A percentile compares a stretch with the other conserved stretches of the same genome.
phyloP scores from a whole-genome alignment of 495 filamentous ascomycete genomes.

The Aspergillus biplanus region DNA sequence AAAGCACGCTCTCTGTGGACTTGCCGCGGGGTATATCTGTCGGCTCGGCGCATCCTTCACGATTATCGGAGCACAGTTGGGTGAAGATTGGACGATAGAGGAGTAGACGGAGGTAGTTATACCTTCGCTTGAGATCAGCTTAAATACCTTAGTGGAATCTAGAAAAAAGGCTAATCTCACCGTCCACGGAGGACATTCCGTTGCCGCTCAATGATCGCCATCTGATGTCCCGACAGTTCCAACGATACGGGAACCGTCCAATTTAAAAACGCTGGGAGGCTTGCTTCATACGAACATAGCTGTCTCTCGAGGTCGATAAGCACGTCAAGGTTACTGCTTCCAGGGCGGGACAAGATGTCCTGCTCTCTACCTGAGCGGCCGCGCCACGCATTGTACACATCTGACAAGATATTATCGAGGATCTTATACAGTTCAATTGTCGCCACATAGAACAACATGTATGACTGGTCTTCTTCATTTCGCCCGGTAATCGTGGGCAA shows the following conservation, averaged over 20 bases:
- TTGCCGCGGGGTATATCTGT: not conserved
- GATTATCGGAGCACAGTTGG: constrained; percentile 40
- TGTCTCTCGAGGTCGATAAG: constrained; percentile 46
- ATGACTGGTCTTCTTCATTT: constrained; percentile 11
- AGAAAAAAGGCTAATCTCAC: constrained; percentile 22
- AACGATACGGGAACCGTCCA: constrained; percentile 30
- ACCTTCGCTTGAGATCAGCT: constrained; percentile 27
- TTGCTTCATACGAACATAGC: constrained; percentile 40
- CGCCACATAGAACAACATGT: constrained; percentile 44
- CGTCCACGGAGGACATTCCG: constrained; percentile 46
- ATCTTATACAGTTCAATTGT: constrained; percentile 47
- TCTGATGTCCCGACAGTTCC: not conserved
- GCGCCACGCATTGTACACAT: constrained; percentile 47
- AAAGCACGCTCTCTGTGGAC: constrained; percentile 34
- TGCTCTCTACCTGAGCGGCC: constrained; percentile 21
- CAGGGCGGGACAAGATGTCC: not conserved
- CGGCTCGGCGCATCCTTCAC: constrained; percentile 8
- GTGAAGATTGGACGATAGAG: constrained; percentile 53
- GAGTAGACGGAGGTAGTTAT: constrained; percentile 46
- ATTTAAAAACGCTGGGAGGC: constrained; percentile 38
- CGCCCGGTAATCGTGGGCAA: constrained; percentile 26
- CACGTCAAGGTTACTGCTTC: constrained; percentile 37
- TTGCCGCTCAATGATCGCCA: constrained; percentile 38
- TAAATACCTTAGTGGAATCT: not conserved
- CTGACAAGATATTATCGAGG: constrained; percentile 45